Evolutionary conservation across 2,329 filamentous ascomycete genomes (phyloP), one percentile per base, ranked within the genome.

Genomic region (Stachybotrys chlorohalonatus): DNA sequence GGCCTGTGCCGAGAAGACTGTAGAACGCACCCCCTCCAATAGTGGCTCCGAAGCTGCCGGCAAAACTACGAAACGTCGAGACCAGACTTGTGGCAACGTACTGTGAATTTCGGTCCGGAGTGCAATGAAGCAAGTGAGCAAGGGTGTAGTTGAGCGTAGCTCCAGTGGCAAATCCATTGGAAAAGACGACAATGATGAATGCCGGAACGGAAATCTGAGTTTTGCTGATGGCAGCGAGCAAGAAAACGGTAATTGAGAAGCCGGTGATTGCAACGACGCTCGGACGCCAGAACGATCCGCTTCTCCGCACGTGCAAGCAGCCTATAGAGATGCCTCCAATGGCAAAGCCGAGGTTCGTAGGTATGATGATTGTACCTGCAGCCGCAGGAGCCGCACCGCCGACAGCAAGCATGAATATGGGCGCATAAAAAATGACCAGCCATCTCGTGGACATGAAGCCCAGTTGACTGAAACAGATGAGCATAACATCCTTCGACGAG

Each of bases 371-470:
- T 5, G 86, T 79, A 3, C 90, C 90, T 2, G 89, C 86, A 1
- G 82, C 74, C 1, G 87, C 85, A 0, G 88, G 86, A 1, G 79
- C 71, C 73, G 87, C 87, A 54, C 82, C 82, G 2, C 85, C 82
- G 1, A 94, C 85, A 4, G 88, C 87, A 55, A 94, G 83, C 39
- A 89, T 86, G 62, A 90, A 92, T 48, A 90, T 83, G 0, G 90
- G 90, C 0, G 86, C 81, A 70, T 90, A 95, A 73, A 91, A 94
- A 7, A 95, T 75, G 2, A 95, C 78, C 7, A 79, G 79, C 90
- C 89, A 95, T 55, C 90, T 85, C 2, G 87, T 80, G 65, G 88
- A 84, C 88, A 95, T 93, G 66, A 90, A 80, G 17, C 86, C 84
- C 0, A 92, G 77, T 52, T 90, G 89, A 1, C 85, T 80, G 24